A percentile compares a stretch with the other conserved stretches of the same genome.
Conservation (phyloP, 192 early-diverging fungal species). For the Chytriomyces confervae region DNA sequence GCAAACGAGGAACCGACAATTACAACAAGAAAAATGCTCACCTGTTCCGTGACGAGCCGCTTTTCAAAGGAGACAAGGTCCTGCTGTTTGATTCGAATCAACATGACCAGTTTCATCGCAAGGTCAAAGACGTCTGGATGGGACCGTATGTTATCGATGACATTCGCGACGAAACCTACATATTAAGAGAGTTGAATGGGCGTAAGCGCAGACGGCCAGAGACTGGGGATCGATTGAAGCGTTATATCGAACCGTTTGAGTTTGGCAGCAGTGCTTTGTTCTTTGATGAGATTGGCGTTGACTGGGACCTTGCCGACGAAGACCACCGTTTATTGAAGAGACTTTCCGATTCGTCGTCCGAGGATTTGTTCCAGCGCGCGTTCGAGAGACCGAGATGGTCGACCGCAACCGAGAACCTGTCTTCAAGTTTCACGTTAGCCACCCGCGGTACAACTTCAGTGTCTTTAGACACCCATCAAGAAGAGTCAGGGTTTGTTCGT, state of each 20-base stretch:
- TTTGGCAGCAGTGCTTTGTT: not conserved
- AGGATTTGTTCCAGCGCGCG: no score
- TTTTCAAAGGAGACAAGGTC: not conserved
- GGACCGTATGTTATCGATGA: conserved; percentile 6
- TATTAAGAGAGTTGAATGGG: not conserved
- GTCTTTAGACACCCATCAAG: no score
- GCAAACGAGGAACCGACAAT: not conserved
- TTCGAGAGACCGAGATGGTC: no score
- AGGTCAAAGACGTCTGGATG: not conserved
- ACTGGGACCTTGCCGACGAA: no score
- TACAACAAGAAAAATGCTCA: conserved; percentile 7
- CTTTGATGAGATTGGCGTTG: not conserved
- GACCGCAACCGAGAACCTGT: no score
- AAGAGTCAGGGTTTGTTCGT: no score
- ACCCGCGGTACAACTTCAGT: no score
- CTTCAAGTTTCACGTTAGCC: no score
- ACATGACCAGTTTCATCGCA: not conserved
- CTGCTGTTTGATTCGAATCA: not conserved
- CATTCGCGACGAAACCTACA: not conserved
- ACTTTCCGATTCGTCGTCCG: no score
- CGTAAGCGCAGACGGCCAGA: not conserved
- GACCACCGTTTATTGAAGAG: no score
- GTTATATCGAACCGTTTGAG: not conserved
- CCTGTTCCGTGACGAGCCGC: not conserved
- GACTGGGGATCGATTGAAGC: not conserved